Base-by-base conservation (phyloP, 2,329 filamentous ascomycete genomes). In the Botrytis galanthina region DNA sequence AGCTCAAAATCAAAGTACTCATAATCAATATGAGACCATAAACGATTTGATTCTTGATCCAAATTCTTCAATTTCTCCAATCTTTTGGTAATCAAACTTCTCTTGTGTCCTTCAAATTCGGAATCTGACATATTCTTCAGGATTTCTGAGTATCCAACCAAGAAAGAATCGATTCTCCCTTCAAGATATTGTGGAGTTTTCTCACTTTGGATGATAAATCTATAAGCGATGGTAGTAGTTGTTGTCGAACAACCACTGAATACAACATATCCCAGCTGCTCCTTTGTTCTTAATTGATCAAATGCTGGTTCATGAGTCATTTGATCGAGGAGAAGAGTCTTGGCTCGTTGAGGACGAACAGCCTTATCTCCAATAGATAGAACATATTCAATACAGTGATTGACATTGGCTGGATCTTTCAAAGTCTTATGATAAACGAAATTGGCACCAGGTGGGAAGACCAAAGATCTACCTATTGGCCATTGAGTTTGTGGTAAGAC, bases 241-340 rank as follows among this genome's bases (percentile, higher is more conserved):
- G 92, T 89, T 70, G 88, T 87, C 57, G 91, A 87, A 18, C 90
- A 86, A 42, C 94, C 93, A 67, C 93, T 95, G 83, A 95, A 97
- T 0, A 99, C 95, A 71, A 99, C 93, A 78, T 99, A 99, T 20
- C 96, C 96, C 10, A 99, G 91, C 83, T 99, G 95, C 82, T 99
- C 95, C 83, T 98, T 98, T 61, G 96, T 98, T 68, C 96, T 90
- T 12, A 99, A 87, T 82, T 97, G 94, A 82, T 99, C 94, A 80
- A 98, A 99, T 14, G 92, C 92, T 6, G 95, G 95, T 83, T 99
- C 96, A 73, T 97, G 93, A 0, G 94, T 91, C 84, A 99, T 92
- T 82, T 98, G 96, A 39, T 93, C 92, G 60, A 98, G 87, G 9
- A 99, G 86, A 60, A 97, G 86, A 0, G 93, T 87, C 82, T 93